Conservation (phyloP, 1,139 yeast genomes). For the Geotrichum bryndzae region DNA sequence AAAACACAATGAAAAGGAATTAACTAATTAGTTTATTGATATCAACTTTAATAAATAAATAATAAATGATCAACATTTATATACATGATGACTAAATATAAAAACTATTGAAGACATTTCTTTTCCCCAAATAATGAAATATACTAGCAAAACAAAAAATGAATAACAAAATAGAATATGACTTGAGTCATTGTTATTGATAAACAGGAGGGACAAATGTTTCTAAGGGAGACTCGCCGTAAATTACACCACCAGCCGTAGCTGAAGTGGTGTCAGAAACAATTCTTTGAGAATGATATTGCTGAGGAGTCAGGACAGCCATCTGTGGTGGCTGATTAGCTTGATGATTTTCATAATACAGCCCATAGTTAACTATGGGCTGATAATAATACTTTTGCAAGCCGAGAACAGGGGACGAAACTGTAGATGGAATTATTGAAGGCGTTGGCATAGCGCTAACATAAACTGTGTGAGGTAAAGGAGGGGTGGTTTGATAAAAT, state of each 20-base stretch:
- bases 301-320: conserved; percentile 7
- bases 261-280: not conserved
- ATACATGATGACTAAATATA: not conserved
- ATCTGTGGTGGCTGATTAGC: conserved; percentile 3
- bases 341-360: conserved; percentile 4
- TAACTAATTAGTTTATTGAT: not conserved
- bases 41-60: not conserved
- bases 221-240: conserved; percentile 9
- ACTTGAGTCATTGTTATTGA: not conserved
- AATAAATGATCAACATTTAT: not conserved
- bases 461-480: not conserved
- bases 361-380: not conserved
- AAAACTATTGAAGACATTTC: not conserved
- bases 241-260: not conserved
- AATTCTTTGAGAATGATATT: not conserved
- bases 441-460: conserved; percentile 9
- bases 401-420: not conserved
- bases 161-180: not conserved
- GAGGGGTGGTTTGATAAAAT: conserved; percentile 1
- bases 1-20: not conserved
- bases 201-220: conserved; percentile 10
- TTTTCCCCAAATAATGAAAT: not conserved
- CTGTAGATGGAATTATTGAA: not conserved
- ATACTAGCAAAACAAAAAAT: not conserved
- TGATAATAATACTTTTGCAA: conserved; percentile 3